phyloP scores from a whole-genome alignment of 176 grass and related monocot genomes.

The Ensete glaucum region DNA sequence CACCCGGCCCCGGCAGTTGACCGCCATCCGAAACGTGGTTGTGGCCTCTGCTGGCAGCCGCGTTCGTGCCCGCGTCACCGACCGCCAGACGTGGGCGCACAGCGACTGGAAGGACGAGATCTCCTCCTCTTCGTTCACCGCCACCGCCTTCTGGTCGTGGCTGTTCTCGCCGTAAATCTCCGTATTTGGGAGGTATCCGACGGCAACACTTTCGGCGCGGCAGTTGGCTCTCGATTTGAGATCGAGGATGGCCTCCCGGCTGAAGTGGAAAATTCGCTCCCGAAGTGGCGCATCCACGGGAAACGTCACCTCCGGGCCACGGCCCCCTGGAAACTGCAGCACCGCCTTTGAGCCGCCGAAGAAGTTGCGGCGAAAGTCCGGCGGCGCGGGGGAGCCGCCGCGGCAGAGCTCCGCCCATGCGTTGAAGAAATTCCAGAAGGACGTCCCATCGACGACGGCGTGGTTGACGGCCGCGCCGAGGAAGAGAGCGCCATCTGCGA shows the following conservation, averaged over 20 bases:
- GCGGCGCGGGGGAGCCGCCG: background rate
- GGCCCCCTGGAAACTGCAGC: background rate
- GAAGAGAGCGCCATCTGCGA: conserved; percentile 10
- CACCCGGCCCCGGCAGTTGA: conserved; percentile 12
- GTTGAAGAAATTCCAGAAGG: conserved; percentile 22
- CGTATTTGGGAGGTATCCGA: background rate
- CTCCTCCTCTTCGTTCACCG: background rate
- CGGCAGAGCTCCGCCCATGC: conserved; percentile 10
- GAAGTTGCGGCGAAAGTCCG: conserved; percentile 14
- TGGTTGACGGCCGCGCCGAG: conserved; percentile 1
- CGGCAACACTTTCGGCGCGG: background rate
- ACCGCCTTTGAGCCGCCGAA: conserved; percentile 7
- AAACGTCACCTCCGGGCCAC: conserved; percentile 4
- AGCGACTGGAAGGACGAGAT: conserved; percentile 16
- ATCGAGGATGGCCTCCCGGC: background rate
- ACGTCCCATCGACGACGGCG: conserved; percentile 9
- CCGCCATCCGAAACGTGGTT: conserved; percentile 17
- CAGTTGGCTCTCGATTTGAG: conserved; percentile 2
- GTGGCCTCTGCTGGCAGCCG: background rate
- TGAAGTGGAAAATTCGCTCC: conserved; percentile 14
- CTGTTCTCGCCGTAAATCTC: background rate
- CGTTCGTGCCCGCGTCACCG: conserved; percentile 8
- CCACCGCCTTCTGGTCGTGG: background rate
- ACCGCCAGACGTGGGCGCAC: conserved; percentile 3
- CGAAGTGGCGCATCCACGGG: background rate